Base-by-base conservation (phyloP, 805 yeast species). In the Scheffersomyces ergatensis region DNA sequence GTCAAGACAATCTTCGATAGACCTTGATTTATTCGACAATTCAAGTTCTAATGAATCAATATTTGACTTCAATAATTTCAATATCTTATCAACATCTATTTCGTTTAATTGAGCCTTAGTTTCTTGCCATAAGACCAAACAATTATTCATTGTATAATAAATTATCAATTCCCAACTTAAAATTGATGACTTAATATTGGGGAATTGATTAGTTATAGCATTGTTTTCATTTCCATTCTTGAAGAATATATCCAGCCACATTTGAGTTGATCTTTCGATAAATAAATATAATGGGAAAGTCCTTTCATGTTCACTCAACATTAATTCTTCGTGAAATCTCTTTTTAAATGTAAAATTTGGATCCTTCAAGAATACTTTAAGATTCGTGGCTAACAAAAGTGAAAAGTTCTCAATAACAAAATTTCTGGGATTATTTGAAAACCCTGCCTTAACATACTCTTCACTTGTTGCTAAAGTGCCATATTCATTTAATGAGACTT, bases 81-180 rank as follows among this genome's bases (percentile, higher is more conserved):
- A 55, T 13, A 82, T 65, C 34, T 77, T 71, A 3, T 73, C 74
- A 32, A 77, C 69, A 54, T 85, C 86, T 12, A 65, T 75, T 0
- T 49, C 46, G 35, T 67, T 67, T 40, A 62, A 53, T 40, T 55
- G 60, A 1, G 88, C 83, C 29, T 69, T 68, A 0, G 90, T 77
- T 37, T 72, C 77, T 45, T 75, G 77, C 92, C 93, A 85, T 33
- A 83, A 64, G 31, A 73, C 70, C 49, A 84, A 63, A 40, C 82
- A 71, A 45, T 77, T 76, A 29, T 72, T 67, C 75, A 84, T 76
- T 15, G 82, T 70, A 25, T 70, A 65, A 53, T 74, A 80, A 37
- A 79, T 77, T 53, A 85, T 61, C 19, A 74, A 50, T 40, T 76
- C 82, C 71, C 83, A 78, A 37, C 70, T 62, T 45, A 71, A 72